These are phyloP conservation scores for Botrytis elliptica DNA, from an alignment of 2,329 filamentous ascomycete species.

Conservation along the genomic window DNA sequence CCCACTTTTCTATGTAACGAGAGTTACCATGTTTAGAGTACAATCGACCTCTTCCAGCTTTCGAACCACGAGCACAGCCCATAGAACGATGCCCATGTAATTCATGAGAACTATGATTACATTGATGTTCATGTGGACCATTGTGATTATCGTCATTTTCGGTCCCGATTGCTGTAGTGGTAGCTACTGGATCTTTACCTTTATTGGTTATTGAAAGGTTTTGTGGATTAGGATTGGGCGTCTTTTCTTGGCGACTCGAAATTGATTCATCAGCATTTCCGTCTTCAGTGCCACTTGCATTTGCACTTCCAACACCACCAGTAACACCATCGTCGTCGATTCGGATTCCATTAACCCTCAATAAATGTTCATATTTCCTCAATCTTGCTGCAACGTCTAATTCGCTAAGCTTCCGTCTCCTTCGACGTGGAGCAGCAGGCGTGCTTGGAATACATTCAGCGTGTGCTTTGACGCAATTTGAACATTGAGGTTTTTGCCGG, in stretches of 20 bases:
- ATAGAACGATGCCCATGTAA: not conserved
- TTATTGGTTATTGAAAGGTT: not conserved
- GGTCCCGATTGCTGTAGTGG: not conserved
- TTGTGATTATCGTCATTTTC: not conserved
- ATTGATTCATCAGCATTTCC: not conserved
- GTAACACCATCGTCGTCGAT: slow-evolving; percentile 30
- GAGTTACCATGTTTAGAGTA: slow-evolving; percentile 33
- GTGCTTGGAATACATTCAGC: slow-evolving; percentile 34
- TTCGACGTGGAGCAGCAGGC: slow-evolving; percentile 32
- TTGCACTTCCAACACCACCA: not conserved
- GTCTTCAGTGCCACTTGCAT: slow-evolving; percentile 4
- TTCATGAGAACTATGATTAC: not conserved
- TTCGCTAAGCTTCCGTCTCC: slow-evolving; percentile 34
- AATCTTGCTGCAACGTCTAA: slow-evolving; percentile 33
- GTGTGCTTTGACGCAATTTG: slow-evolving; percentile 37
- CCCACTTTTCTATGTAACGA: slow-evolving; percentile 35
- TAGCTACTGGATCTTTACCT: not conserved
- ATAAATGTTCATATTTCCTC: slow-evolving; percentile 33
- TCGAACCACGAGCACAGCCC: slow-evolving; percentile 1
- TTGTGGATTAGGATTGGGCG: not conserved
- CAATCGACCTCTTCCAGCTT: slow-evolving; percentile 19
- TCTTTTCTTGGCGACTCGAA: not conserved
- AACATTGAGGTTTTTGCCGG: slow-evolving; percentile 35
- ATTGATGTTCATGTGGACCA: not conserved
- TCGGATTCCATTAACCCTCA: slow-evolving; percentile 34